phyloP scores from a whole-genome alignment of 2,329 filamentous ascomycete genomes.

The Teratosphaeria zuluensis region DNA sequence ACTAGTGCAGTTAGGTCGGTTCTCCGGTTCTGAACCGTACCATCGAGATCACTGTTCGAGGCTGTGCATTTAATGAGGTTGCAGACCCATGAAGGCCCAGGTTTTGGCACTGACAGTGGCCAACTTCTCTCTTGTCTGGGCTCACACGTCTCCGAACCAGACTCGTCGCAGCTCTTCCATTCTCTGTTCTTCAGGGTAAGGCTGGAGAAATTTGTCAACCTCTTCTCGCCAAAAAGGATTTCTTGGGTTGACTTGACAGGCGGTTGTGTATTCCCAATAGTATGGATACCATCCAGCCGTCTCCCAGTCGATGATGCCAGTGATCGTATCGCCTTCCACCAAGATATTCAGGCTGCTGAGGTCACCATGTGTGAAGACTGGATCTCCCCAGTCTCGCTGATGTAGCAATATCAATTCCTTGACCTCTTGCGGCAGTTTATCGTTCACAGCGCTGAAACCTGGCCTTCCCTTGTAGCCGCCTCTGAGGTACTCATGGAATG shows the following conservation, averaged over 20 bases:
- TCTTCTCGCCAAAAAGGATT: conserved; percentile 29
- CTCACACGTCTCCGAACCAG: conserved; percentile 27
- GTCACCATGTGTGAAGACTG: conserved; percentile 44
- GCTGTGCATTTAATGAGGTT: too few relatives aligned
- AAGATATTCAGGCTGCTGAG: conserved; percentile 37
- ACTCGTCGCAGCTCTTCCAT: conserved; percentile 34
- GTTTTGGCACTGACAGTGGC: too few relatives aligned
- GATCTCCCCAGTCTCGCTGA: conserved; percentile 20
- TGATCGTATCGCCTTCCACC: conserved; percentile 30
- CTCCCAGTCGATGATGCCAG: conserved; percentile 42
- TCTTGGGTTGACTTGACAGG: conserved; percentile 32
- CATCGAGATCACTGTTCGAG: too few relatives aligned
- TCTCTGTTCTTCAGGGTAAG: conserved; percentile 27
- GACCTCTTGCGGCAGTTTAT: neutral
- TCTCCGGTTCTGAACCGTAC: too few relatives aligned
- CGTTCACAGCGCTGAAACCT: neutral
- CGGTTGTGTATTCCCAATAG: conserved; percentile 38
- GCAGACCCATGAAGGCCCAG: too few relatives aligned
- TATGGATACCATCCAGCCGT: conserved; percentile 38
- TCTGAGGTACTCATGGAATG: conserved; percentile 2
- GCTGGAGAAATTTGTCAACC: conserved; percentile 30
- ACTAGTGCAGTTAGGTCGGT: too few relatives aligned
- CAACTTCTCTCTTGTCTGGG: too few relatives aligned
- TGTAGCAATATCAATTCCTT: neutral
- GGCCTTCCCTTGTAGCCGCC: too few relatives aligned